phyloP scores from a whole-genome alignment of 257 asterid genomes.

The Plantago elongata region DNA sequence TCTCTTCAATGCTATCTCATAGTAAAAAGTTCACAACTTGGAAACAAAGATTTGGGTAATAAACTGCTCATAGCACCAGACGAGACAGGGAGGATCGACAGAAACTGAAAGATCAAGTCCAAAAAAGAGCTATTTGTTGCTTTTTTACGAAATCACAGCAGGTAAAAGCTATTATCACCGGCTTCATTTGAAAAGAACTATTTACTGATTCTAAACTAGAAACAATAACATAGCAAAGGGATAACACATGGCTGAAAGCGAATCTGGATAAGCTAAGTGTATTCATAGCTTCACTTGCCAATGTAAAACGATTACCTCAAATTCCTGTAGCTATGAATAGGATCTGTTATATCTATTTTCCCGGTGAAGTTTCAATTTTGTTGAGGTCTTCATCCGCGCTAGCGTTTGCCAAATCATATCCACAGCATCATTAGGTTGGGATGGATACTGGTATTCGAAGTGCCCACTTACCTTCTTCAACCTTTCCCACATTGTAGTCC shows the following conservation, averaged over 20 bases:
- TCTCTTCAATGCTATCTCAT: no score
- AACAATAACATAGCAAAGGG: neutral
- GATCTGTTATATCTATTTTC: conserved; percentile 53
- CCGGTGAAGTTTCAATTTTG: conserved; percentile 39
- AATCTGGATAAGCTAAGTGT: no score
- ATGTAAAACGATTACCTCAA: neutral
- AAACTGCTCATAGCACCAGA: no score
- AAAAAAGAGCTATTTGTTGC: no score
- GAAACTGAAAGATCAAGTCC: no score
- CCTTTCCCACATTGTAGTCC: conserved; percentile 78
- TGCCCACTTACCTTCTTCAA: conserved; percentile 40
- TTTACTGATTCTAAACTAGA: conserved; percentile 5
- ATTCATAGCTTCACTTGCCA: neutral
- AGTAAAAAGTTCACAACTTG: no score
- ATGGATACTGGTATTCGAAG: conserved; percentile 66
- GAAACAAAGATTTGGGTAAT: no score
- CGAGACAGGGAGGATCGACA: no score
- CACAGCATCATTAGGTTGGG: conserved; percentile 63
- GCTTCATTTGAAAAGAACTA: no score
- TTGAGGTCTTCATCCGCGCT: conserved; percentile 38
- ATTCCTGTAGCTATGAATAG: conserved; percentile 10
- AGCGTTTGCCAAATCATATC: conserved; percentile 91
- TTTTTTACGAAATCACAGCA: no score
- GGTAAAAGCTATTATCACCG: no score
- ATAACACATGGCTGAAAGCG: no score